These are phyloP conservation scores for Hericium rajendrae DNA, from an alignment of 768 basidiomycete genomes.

Conservation along the genomic window DNA sequence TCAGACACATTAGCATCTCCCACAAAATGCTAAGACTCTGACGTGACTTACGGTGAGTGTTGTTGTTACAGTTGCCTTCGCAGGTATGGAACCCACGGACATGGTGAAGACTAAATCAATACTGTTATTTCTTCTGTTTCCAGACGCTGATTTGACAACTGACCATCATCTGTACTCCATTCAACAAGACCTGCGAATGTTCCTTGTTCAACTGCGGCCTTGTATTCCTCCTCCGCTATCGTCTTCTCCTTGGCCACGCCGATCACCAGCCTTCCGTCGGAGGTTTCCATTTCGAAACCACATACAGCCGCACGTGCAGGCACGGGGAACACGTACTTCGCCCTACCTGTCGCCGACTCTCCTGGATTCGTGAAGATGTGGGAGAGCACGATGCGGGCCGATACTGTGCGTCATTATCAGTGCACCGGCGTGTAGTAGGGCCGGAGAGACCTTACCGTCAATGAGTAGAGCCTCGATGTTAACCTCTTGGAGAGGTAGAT, in stretches of 20 bases:
- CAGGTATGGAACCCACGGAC: constrained; percentile 45
- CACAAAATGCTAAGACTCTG: neutral
- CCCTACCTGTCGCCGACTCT: constrained; percentile 25
- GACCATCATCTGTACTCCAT: constrained; percentile 43
- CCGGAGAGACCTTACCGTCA: neutral
- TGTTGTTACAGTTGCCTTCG: constrained; percentile 28
- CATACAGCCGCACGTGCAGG: constrained; percentile 47
- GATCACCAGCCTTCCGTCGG: constrained; percentile 31
- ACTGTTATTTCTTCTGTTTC: neutral
- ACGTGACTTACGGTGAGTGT: constrained; percentile 30
- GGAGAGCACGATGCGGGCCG: neutral
- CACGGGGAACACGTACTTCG: constrained; percentile 50
- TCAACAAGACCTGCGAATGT: constrained; percentile 36
- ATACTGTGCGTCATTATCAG: neutral
- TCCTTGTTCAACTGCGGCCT: constrained; percentile 31
- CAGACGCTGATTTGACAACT: constrained; percentile 12
- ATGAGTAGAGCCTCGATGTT: neutral
- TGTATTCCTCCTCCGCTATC: constrained; percentile 30
- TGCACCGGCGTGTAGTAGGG: neutral
- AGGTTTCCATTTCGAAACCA: constrained; percentile 39
- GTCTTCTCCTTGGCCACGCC: constrained; percentile 42
- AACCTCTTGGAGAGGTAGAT: neutral
- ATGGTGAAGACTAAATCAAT: constrained; percentile 40
- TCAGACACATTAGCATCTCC: neutral
- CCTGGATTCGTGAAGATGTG: neutral